These are phyloP conservation scores for Exophiala lecanii-corni DNA, from an alignment of 2,329 filamentous ascomycete genomes.

Conservation along the genomic window DNA sequence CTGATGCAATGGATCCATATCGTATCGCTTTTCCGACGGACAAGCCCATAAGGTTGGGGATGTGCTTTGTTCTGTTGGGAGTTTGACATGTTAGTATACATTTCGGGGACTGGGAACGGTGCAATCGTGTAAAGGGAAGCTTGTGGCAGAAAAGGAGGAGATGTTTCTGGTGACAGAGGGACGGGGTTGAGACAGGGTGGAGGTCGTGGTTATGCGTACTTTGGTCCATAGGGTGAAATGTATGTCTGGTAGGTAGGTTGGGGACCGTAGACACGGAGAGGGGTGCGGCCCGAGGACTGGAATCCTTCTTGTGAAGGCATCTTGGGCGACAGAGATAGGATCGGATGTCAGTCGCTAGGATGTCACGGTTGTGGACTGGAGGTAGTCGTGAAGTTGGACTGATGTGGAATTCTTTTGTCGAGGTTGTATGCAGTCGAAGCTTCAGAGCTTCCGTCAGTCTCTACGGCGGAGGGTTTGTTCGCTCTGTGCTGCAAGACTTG, in stretches of 20 bases:
- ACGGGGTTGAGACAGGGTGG: no score
- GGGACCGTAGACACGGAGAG: conserved; percentile 19
- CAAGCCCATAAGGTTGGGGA: conserved; percentile 27
- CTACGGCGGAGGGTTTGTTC: neutral
- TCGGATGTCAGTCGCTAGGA: no score
- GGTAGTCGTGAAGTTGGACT: neutral
- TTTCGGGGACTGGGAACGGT: no score
- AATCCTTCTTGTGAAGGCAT: conserved; percentile 15
- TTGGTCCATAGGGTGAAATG: conserved; percentile 54
- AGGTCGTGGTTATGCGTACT: conserved; percentile 56
- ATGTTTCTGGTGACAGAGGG: no score
- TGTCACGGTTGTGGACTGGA: neutral
- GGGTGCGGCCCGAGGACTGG: conserved; percentile 21
- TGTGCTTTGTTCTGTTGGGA: conserved; percentile 13
- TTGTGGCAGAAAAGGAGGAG: no score
- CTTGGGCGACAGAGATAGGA: conserved; percentile 1
- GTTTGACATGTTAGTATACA: no score
- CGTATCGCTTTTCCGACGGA: conserved; percentile 16
- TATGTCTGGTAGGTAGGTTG: conserved; percentile 41
- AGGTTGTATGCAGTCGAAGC: neutral
- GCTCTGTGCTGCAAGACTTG: neutral
- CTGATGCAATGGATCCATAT: conserved; percentile 45
- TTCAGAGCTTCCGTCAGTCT: neutral
- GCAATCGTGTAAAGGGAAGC: no score
- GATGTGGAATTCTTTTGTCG: neutral